Percentiles rank a stretch among this genome's conserved stretches.
phyloP scores from a whole-genome alignment of 176 grass and related monocot genomes.

The Carex littledalei region DNA sequence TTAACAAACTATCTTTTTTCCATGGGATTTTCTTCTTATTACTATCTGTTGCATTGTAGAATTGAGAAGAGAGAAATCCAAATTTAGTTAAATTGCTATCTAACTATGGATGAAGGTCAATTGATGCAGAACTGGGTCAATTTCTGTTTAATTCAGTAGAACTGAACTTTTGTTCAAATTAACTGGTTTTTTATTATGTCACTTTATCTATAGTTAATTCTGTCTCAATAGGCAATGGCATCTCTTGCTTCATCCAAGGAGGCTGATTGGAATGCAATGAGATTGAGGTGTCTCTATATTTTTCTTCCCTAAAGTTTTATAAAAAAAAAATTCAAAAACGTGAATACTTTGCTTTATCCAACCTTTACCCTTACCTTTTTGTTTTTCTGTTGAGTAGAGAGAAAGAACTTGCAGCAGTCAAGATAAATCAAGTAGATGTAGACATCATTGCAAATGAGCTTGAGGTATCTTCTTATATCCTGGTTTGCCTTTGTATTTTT shows the following conservation, averaged over 20 bases:
- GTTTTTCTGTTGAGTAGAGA: conserved; percentile 38
- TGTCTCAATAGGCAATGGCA: conserved; percentile 76
- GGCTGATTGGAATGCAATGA: conserved; percentile 83
- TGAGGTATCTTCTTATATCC: conserved; percentile 42
- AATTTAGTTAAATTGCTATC: no score
- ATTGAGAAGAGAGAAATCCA: no score
- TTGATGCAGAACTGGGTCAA: no score
- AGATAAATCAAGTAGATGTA: conserved; percentile 84
- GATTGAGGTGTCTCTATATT: conserved; percentile 38
- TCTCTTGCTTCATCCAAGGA: conserved; percentile 95
- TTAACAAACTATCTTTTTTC: no score
- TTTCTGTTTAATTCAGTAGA: no score
- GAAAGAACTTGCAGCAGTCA: conserved; percentile 94
- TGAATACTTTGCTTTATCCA: background rate
- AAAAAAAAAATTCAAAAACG: no score
- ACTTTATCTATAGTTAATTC: background rate
- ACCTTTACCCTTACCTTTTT: background rate
- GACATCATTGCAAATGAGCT: conserved; percentile 90
- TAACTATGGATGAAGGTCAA: no score
- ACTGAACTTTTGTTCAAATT: no score
- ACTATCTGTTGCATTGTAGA: no score
- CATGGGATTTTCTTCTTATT: no score
- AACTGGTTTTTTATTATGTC: no score
- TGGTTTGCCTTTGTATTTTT: background rate
- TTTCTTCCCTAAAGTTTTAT: background rate